These are phyloP conservation scores for Rhynchospora breviuscula DNA, from an alignment of 176 grass and related monocot species.

Conservation along the genomic window DNA sequence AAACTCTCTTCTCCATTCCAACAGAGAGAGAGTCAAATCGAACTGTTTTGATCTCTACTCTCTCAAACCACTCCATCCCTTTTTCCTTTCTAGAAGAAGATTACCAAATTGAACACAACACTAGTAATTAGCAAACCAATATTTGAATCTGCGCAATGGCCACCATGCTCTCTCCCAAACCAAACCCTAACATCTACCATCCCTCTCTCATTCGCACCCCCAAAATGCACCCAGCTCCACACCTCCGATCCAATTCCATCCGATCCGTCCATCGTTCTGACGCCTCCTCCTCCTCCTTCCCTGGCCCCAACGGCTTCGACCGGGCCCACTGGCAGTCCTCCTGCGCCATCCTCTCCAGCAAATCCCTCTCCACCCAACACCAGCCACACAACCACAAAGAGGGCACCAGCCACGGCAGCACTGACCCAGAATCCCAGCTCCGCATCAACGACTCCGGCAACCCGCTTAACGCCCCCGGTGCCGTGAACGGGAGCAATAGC, in stretches of 20 bases:
- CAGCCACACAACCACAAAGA: neutral
- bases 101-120: constrained; percentile 27
- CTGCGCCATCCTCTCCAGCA: constrained; percentile 66
- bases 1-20: neutral
- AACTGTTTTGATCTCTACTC: neutral
- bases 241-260: neutral
- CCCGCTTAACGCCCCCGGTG: neutral
- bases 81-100: neutral
- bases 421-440: constrained; percentile 16
- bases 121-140: neutral
- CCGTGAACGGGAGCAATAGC: neutral
- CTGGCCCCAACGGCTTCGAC: neutral
- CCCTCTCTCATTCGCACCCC: neutral
- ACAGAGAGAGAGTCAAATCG: neutral
- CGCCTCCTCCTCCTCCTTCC: neutral
- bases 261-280: constrained; percentile 25
- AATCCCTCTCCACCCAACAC: neutral
- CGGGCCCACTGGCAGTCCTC: constrained; percentile 58
- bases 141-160: constrained; percentile 13
- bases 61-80: neutral
- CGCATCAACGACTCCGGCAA: neutral
- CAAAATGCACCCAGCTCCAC: neutral
- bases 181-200: constrained; percentile 9
- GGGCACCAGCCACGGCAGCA: neutral
- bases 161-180: constrained; percentile 8